Conservation (phyloP, 164 flowering plant species). For the Berberis vulgaris region DNA sequence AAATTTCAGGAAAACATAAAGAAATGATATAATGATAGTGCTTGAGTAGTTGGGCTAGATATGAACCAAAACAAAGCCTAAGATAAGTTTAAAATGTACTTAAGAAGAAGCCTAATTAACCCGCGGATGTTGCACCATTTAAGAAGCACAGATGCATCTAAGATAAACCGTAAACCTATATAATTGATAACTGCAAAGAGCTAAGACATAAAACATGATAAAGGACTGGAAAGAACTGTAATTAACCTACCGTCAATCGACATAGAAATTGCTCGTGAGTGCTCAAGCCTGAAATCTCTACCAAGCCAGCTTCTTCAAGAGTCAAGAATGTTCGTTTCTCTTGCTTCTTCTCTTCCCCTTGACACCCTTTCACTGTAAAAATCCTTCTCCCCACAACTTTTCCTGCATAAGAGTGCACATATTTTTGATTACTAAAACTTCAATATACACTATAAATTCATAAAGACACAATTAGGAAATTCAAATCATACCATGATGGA, state of each 20-base stretch:
- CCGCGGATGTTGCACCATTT: too few species aligned
- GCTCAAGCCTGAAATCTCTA: constrained; percentile 70
- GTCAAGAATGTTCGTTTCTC: constrained; percentile 47
- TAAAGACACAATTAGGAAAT: not conserved
- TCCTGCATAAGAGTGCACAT: constrained; percentile 2
- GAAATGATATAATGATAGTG: too few species aligned
- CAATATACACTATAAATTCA: not conserved
- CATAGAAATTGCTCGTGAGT: constrained; percentile 81
- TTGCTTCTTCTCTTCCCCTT: constrained; percentile 23
- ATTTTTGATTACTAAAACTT: not conserved
- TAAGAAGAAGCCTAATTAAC: too few species aligned
- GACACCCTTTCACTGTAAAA: constrained; percentile 21
- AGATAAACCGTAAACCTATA: too few species aligned
- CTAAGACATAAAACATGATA: too few species aligned
- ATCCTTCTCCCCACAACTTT: constrained; percentile 15
- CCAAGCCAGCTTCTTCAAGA: constrained; percentile 83
- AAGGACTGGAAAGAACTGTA: too few species aligned
- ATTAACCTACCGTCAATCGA: constrained; percentile 58
- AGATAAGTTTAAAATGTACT: too few species aligned
- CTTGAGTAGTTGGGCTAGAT: too few species aligned
- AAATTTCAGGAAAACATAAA: too few species aligned
- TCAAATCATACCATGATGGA: not conserved
- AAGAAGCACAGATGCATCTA: too few species aligned
- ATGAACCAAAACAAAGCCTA: too few species aligned
- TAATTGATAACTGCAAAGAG: too few species aligned